Evolutionary conservation across 2,329 filamentous ascomycete species (phyloP).

Genomic region (Phyllosticta ampelicida): DNA sequence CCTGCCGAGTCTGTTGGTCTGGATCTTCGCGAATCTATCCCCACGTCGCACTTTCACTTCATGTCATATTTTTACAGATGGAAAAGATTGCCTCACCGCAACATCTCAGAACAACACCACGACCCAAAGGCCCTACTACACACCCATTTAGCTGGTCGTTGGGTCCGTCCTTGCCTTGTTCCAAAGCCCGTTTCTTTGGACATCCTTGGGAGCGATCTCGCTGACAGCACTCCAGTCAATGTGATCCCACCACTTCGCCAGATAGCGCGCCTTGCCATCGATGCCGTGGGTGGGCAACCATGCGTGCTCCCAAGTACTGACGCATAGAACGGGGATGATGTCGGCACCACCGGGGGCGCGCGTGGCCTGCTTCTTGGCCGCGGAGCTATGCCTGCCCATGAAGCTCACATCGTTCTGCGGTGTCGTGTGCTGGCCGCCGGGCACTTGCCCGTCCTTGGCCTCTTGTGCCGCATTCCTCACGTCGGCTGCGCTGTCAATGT

Average conservation of each 20-base stretch:
- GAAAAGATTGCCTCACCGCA: too few relatives aligned
- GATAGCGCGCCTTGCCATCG: constrained; percentile 60
- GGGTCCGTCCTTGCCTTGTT: too few relatives aligned
- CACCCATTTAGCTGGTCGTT: too few relatives aligned
- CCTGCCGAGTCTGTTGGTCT: too few relatives aligned
- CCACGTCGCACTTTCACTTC: too few relatives aligned
- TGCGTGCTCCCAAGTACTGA: constrained; percentile 94
- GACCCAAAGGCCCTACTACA: neutral
- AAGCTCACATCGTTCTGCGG: constrained; percentile 29
- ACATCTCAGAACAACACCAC: neutral
- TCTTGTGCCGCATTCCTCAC: neutral
- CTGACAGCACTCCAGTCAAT: constrained; percentile 75
- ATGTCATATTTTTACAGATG: too few relatives aligned
- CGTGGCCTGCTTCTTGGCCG: constrained; percentile 22
- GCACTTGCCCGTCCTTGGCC: neutral
- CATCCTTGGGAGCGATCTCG: neutral
- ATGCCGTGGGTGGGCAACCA: constrained; percentile 77
- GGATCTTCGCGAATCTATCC: too few relatives aligned
- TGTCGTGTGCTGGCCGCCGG: neutral
- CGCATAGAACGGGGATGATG: constrained; percentile 68
- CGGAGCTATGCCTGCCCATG: constrained; percentile 25
- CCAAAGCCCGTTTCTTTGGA: too few relatives aligned
- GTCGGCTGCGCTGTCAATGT: constrained; percentile 18
- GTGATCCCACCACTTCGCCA: constrained; percentile 74
- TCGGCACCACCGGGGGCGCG: constrained; percentile 56